Base-by-base conservation (phyloP, 495 filamentous ascomycete species). In the Podospora conica region DNA sequence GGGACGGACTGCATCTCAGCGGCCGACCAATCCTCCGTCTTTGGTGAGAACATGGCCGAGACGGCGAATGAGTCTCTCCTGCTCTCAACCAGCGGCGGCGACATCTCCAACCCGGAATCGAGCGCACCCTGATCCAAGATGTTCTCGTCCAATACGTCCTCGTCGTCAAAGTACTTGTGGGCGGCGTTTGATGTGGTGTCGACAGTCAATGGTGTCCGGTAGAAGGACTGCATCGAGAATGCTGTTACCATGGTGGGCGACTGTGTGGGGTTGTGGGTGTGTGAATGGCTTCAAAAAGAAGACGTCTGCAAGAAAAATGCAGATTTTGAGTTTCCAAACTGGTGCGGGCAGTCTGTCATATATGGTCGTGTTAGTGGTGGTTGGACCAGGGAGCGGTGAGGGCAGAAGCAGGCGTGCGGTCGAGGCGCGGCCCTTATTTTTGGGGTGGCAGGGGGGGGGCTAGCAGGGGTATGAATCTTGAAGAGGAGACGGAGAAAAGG, bases 121-220 rank as follows among this genome's bases (percentile, higher is more conserved):
- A 82, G 84, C 69, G 72, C 78, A 73, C 79, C 83, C 68, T 81
- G 82, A 75, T 93, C 91, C 67, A 94, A 84, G 74, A 93, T 93
- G 80, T 90, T 88, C 55, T 94, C 90, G 78, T 96, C 91, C 68
- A 96, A 80, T 76, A 93, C 84, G 73, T 92, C 90, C 78, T 94
- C 91, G 66, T 93, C 91, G 68, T 93, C 90, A 67, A 88, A 85
- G 80, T 81, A 88, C 69, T 85, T 84, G 60, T 84, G 81, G 64
- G 80, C 40, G 15, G 18, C 74, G 66, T 82, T 77, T 70, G 68
- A 83, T 61, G 87, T 83, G 71, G 87, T 83, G 71, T 90, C 86
- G 76, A 90, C 80, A 33, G 86, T 79, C 70, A 88, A 79, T 66
- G 84, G 83, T 71, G 85, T 79, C 81, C 85, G 80, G 76, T 89